Percentiles rank a stretch among this genome's conserved stretches.
Conservation (phyloP, 139 green algal species). For the Tetradesmus lagerheimii region DNA sequence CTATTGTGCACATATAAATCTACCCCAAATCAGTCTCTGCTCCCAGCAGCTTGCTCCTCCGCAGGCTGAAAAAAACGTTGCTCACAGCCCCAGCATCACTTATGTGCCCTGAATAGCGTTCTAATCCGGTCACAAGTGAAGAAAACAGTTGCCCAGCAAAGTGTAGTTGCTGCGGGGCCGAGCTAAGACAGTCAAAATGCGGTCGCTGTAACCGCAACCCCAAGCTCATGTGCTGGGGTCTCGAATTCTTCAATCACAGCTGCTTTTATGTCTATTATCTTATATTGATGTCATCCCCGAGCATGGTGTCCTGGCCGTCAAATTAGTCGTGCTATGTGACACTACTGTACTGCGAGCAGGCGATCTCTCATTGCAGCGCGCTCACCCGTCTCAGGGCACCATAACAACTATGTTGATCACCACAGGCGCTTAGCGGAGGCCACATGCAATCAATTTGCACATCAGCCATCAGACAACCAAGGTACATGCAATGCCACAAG, state of each 20-base stretch:
- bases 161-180: neutral
- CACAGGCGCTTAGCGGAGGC: no score
- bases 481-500: no score
- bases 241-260: no score
- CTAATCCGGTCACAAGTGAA: neutral
- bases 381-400: no score
- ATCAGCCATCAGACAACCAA: no score
- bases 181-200: neutral
- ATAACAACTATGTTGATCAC: no score
- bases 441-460: no score
- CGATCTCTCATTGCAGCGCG: neutral
- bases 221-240: neutral
- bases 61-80: neutral
- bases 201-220: neutral
- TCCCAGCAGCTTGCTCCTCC: neutral
- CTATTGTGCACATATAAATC: neutral
- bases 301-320: neutral
- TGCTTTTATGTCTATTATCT: no score
- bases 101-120: neutral
- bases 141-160: neutral
- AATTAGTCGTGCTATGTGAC: neutral
- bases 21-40: neutral
- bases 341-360: neutral
- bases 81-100: neutral
- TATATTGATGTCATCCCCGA: no score